These are phyloP conservation scores for Leccinum uliginosum DNA, from an alignment of 768 basidiomycete genomes.

Conservation along the genomic window DNA sequence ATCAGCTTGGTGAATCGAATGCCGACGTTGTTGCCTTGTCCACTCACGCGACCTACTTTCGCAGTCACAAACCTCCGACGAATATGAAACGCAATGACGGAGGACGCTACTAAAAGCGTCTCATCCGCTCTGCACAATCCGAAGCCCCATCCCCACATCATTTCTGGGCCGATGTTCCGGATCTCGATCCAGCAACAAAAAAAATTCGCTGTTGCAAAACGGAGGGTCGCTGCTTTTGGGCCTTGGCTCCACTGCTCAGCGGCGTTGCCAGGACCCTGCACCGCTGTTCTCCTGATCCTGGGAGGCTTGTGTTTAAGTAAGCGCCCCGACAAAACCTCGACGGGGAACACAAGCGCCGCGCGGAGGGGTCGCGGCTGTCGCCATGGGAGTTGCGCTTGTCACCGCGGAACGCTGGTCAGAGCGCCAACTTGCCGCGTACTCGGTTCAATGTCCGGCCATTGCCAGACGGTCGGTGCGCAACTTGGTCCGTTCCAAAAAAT, in stretches of 20 bases:
- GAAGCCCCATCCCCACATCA: conserved; percentile 23
- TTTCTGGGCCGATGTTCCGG: conserved; percentile 22
- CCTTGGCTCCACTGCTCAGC: conserved; percentile 23
- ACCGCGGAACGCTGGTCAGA: not conserved
- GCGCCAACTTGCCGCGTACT: not conserved
- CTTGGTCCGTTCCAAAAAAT: not conserved
- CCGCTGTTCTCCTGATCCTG: conserved; percentile 10
- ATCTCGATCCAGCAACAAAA: conserved; percentile 25
- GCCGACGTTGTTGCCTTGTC: conserved; percentile 21
- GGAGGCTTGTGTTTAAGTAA: conserved; percentile 6
- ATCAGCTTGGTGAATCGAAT: conserved; percentile 16
- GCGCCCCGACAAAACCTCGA: conserved; percentile 8
- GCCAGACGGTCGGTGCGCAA: not conserved
- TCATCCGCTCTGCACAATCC: conserved; percentile 7
- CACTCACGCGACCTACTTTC: not conserved
- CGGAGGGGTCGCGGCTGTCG: conserved; percentile 23
- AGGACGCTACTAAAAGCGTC: conserved; percentile 5
- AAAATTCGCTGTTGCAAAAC: conserved; percentile 26
- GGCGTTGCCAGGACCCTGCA: conserved; percentile 27
- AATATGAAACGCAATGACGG: conserved; percentile 4
- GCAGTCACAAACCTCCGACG: not conserved
- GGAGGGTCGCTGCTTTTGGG: conserved; percentile 25
- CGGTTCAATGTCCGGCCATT: not conserved
- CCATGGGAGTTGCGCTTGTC: conserved; percentile 1
- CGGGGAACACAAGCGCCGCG: conserved; percentile 14